Base-by-base conservation (phyloP, 495 filamentous ascomycete species). In the Lophiostoma macrostomum region DNA sequence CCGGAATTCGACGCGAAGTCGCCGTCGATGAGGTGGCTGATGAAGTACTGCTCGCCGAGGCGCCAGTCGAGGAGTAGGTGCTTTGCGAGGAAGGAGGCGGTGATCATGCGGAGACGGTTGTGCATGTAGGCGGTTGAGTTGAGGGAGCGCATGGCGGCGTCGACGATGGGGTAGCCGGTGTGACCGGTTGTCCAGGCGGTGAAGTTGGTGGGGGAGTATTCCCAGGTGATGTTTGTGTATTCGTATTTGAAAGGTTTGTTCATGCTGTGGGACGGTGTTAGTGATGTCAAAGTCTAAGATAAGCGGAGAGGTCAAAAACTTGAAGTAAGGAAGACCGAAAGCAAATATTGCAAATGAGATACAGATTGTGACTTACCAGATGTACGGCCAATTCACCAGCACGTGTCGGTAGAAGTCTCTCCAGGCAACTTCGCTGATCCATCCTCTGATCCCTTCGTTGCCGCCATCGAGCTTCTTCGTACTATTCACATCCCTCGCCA, bases 1-100 rank as follows among this genome's bases (percentile, higher is more conserved):
- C 90, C 88, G 62, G 91, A 91, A 61, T 96, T 96, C 31, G 81
- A 86, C 1, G 90, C 88, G 65, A 96, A 96, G 67, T 96, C 90
- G 10, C 91, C 91, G 66, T 95, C 91, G 49, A 96, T 81, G 4
- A 96, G 76, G 43, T 88, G 75, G 61, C 86, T 81, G 86, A 94
- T 95, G 73, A 96, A 95, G 65, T 85, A 91, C 12, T 75, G 75
- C 72, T 96, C 91, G 8, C 90, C 91, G 63, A 88, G 81, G 12
- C 90, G 85, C 90, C 90, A 96, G 73, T 96, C 90, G 24, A 95
- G 70, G 19, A 94, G 73, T 4, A 96, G 75, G 58, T 96, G 85
- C 67, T 96, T 96, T 50, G 84, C 77, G 0, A 96, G 76, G 67
- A 95, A 96, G 0, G 86, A 93, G 19, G 87, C 88, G 1, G 86